phyloP scores from a whole-genome alignment of 805 yeast genomes.

The Candida xyloterini region DNA sequence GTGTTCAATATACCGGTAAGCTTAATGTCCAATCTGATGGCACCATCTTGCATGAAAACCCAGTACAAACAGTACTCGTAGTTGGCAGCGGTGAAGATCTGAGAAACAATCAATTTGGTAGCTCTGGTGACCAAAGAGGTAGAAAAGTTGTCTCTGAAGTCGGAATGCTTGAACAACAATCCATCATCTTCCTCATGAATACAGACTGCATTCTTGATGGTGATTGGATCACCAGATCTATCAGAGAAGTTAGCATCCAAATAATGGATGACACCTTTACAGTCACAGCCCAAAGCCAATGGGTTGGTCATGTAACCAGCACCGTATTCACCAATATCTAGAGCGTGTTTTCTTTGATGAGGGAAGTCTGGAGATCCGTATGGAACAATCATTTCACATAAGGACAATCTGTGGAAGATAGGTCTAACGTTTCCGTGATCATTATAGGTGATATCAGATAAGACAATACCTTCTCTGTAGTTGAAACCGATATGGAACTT shows the following conservation, averaged over 20 bases:
- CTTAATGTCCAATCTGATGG: constrained; percentile 74
- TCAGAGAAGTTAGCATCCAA: constrained; percentile 74
- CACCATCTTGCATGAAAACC: constrained; percentile 81
- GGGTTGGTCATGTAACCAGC: constrained; percentile 86
- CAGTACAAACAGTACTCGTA: constrained; percentile 84
- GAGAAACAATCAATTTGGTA: constrained; percentile 68
- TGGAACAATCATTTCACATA: constrained; percentile 83
- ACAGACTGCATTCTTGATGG: constrained; percentile 75
- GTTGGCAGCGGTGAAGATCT: constrained; percentile 84
- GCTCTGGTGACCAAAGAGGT: constrained; percentile 76
- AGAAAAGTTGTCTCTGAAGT: constrained; percentile 75
- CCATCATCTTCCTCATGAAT: constrained; percentile 89
- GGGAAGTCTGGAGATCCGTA: constrained; percentile 78
- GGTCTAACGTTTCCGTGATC: constrained; percentile 75
- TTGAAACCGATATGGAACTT: constrained; percentile 79
- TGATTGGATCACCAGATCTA: constrained; percentile 64
- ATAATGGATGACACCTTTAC: constrained; percentile 83
- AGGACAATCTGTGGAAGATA: constrained; percentile 72
- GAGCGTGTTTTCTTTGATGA: constrained; percentile 82
- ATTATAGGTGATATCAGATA: constrained; percentile 68
- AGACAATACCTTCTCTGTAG: constrained; percentile 81
- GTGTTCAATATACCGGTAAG: constrained; percentile 84
- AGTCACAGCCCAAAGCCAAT: constrained; percentile 74
- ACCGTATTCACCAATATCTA: constrained; percentile 86
- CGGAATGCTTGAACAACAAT: constrained; percentile 74